Conservation (phyloP, 2,329 filamentous ascomycete genomes). For the Paramyrothecium sp. region DNA sequence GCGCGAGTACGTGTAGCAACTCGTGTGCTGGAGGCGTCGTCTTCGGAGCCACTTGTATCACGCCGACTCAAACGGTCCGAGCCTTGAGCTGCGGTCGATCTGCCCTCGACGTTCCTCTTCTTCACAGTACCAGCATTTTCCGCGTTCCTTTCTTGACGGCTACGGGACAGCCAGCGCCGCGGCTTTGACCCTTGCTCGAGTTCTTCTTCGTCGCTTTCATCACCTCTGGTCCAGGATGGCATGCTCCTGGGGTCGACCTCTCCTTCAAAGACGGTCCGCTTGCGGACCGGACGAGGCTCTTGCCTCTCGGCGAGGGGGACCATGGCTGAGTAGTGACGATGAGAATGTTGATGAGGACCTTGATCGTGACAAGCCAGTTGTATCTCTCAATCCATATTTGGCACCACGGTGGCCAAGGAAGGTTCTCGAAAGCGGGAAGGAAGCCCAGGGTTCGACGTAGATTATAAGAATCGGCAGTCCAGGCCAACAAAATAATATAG, state of each 20-base stretch:
- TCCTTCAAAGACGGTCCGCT: neutral
- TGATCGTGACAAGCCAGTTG: neutral
- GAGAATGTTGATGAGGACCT: neutral
- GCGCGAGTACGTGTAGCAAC: neutral
- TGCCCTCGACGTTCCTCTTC: neutral
- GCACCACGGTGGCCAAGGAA: too few species aligned
- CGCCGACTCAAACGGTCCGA: too few species aligned
- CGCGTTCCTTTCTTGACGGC: neutral
- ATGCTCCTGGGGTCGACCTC: neutral
- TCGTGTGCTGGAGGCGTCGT: neutral
- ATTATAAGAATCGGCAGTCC: neutral
- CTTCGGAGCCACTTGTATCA: neutral
- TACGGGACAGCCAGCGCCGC: neutral
- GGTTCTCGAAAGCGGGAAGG: neutral
- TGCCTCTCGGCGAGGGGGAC: neutral
- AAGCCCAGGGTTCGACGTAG: neutral
- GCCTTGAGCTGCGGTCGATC: neutral
- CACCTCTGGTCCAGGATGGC: constrained; percentile 24
- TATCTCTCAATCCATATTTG: neutral
- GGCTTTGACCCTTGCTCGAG: neutral
- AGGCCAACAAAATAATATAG: neutral
- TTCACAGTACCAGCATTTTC: neutral
- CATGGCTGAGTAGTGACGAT: neutral
- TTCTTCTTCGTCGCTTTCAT: constrained; percentile 13
- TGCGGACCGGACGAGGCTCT: neutral